Conservation (phyloP, 768 basidiomycete genomes). For the Saitozyma podzolica region DNA sequence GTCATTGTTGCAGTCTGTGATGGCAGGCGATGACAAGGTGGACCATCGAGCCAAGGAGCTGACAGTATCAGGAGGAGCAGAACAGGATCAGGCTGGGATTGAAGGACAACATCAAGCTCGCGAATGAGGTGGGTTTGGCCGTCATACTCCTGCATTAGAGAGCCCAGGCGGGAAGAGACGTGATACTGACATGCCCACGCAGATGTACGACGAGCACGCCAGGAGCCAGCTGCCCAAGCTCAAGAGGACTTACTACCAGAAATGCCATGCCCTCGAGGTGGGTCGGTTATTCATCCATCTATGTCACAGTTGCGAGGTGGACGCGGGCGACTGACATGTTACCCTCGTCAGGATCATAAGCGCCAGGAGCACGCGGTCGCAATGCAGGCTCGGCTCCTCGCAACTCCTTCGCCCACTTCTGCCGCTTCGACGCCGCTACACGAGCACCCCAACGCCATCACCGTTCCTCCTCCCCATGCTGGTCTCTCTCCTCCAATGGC, state of each 20-base stretch:
- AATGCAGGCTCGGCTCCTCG: constrained; percentile 48
- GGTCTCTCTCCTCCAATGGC: constrained; percentile 25
- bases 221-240: constrained; percentile 77
- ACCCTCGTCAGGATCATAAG: constrained; percentile 39
- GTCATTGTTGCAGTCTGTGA: too few relatives aligned
- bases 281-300: constrained; percentile 13
- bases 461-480: constrained; percentile 7
- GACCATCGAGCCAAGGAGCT: too few relatives aligned
- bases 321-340: constrained; percentile 1
- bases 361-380: constrained; percentile 50
- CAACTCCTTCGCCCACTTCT: constrained; percentile 30
- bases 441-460: constrained; percentile 24
- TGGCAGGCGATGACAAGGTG: too few relatives aligned
- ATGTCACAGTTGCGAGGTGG: neutral
- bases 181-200: neutral
- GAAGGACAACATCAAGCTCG: constrained; percentile 84
- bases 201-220: constrained; percentile 76
- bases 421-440: constrained; percentile 26
- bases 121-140: constrained; percentile 53
- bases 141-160: neutral
- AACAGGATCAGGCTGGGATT: constrained; percentile 87
- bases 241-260: constrained; percentile 75
- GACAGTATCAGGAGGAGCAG: constrained; percentile 69
- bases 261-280: constrained; percentile 85
- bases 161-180: neutral